Percentiles rank a stretch among this genome's conserved stretches.
phyloP scores from a whole-genome alignment of 257 asterid genomes.

The Phtheirospermum japonicum region DNA sequence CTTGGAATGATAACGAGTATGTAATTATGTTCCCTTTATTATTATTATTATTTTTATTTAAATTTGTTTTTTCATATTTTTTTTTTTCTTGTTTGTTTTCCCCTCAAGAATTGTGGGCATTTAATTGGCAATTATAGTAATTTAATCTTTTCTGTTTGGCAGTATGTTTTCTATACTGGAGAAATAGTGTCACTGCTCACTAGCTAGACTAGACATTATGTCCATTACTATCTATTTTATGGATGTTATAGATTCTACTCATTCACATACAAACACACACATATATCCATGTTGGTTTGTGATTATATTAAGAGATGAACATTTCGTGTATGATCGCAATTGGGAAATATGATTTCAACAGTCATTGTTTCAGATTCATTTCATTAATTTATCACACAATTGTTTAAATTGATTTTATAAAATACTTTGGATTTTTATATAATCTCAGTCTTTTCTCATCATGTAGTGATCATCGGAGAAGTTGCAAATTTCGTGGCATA shows the following conservation, averaged over 20 bases:
- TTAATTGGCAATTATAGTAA: no score
- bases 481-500: no score
- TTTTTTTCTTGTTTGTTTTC: background rate
- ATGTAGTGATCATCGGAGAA: no score
- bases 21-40: slow-evolving; percentile 23
- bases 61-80: no score
- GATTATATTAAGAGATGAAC: background rate
- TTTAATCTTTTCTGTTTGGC: background rate
- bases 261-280: no score
- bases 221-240: background rate
- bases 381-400: no score
- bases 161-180: background rate
- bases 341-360: slow-evolving; percentile 13
- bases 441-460: no score
- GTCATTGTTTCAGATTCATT: no score
- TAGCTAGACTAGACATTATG: slow-evolving; percentile 2
- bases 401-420: no score
- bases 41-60: background rate
- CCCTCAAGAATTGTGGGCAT: no score
- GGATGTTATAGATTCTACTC: no score
- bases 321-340: background rate
- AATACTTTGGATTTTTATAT: no score
- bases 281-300: background rate
- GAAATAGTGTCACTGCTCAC: slow-evolving; percentile 1
- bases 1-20: slow-evolving; percentile 78